These are phyloP conservation scores for Papiliotrema nemorosa DNA, from an alignment of 1,284 basidiomycete species.

Conservation along the genomic window DNA sequence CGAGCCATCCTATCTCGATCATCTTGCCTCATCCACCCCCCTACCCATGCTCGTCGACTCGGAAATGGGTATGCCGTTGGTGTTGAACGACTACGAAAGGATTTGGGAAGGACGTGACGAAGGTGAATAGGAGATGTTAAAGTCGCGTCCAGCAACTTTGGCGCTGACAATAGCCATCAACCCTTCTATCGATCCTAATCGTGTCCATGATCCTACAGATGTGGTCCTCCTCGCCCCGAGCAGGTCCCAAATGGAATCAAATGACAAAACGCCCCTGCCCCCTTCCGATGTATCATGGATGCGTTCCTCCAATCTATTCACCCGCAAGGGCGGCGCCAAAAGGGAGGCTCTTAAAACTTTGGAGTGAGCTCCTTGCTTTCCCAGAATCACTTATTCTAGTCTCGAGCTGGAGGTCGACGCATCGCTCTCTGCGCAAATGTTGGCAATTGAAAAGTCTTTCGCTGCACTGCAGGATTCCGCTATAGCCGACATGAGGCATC, in stretches of 20 bases:
- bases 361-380: too few relatives aligned
- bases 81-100: conserved; percentile 74
- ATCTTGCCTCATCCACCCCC: conserved; percentile 71
- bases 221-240: conserved; percentile 33
- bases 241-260: conserved; percentile 12
- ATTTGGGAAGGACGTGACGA: conserved; percentile 76
- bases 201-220: conserved; percentile 36
- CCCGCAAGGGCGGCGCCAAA: conserved; percentile 48
- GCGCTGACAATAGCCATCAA: conserved; percentile 58
- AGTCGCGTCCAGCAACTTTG: too few relatives aligned
- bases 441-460: conserved; percentile 80
- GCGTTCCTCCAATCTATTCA: conserved; percentile 81
- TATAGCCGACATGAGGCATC: conserved; percentile 61
- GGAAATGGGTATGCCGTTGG: conserved; percentile 90
- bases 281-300: conserved; percentile 74
- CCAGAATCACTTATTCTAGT: neutral
- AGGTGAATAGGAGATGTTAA: too few relatives aligned
- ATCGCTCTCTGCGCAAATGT: conserved; percentile 71
- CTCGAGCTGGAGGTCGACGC: conserved; percentile 59
- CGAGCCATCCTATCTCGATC: conserved; percentile 73
- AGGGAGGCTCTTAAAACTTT: conserved; percentile 6
- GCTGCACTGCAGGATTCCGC: conserved; percentile 58
- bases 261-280: conserved; percentile 16
- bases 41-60: conserved; percentile 91
- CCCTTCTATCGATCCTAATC: conserved; percentile 65